phyloP scores from a whole-genome alignment of 306 rosid species.

The Quillaja saponaria region DNA sequence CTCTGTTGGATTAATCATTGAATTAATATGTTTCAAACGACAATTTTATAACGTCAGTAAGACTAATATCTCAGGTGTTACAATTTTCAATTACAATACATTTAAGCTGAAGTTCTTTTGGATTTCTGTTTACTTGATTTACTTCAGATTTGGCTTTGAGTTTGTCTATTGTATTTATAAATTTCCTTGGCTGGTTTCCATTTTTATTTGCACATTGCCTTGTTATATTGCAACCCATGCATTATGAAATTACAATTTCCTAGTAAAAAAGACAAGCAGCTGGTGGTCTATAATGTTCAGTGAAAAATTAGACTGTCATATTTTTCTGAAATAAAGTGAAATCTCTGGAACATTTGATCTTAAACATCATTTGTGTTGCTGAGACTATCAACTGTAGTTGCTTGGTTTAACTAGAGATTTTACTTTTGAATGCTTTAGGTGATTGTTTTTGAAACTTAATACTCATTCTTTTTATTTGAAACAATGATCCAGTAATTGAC shows the following conservation, averaged over 20 bases:
- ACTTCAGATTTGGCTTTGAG: not conserved
- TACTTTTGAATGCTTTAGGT: conserved; percentile 3
- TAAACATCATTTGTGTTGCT: not conserved
- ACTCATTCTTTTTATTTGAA: conserved; percentile 3
- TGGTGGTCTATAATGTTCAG: not conserved
- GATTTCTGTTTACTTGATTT: not conserved
- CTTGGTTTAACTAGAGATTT: conserved; percentile 5
- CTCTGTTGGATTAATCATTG: too few species aligned
- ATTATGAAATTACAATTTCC: not conserved
- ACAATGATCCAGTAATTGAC: conserved; percentile 2
- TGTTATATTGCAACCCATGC: not conserved
- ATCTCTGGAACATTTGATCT: not conserved
- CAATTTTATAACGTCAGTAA: too few species aligned
- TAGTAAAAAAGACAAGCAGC: not conserved
- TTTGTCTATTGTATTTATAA: not conserved
- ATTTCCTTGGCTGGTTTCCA: not conserved
- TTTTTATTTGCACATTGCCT: not conserved
- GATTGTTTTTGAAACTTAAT: conserved; percentile 15
- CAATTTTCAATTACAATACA: not conserved
- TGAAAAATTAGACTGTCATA: not conserved
- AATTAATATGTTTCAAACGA: too few species aligned
- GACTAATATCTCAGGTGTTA: too few species aligned
- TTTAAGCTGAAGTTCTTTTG: not conserved
- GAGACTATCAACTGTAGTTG: not conserved
- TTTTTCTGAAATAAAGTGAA: not conserved